Evolutionary conservation across 441 rosid genomes (phyloP), one percentile per base, ranked within the genome.

Genomic region (Croton laevigatus): DNA sequence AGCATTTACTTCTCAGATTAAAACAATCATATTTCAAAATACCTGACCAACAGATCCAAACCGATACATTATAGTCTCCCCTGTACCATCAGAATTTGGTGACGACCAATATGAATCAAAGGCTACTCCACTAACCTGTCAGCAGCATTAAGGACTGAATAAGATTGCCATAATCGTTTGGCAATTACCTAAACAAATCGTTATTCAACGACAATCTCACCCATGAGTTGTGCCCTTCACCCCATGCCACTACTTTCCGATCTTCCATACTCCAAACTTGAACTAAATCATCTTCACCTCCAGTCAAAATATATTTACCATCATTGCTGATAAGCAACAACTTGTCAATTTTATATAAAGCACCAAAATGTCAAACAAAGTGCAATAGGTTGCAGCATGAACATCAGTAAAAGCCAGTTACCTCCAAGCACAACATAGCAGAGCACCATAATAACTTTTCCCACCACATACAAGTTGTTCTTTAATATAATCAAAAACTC

Each of bases 21-120:
- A 42, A 34, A 10, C 2, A 49, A 40, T 3, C 16, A 46, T 32
- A 36, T 23, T 59, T 59, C 48, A 38, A 66, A 57, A 46, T 90
- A 95, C 99, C 99, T 93, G 99, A 79, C 97, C 98, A 78, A 95
- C 98, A 27, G 99, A 95, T 53, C 99, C 99, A 81, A 95, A 93
- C 59, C 98, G 92, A 71, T 91, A 93, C 87, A 95, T 86, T 71
- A 95, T 80, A 38, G 85, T 81, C 80, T 95, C 98, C 51, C 82
- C 89, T 10, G 91, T 76, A 71, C 91, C 96, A 68, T 91, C 97
- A 9, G 97, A 79, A 80, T 84, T 89, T 71, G 96, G 98, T 16
- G 94, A 76, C 55, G 97, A 85, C 97, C 95, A 93, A 76, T 88
- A 87, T 7, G 97, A 86, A 91, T 96, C 99, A 81, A 96, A 96